Conservation (phyloP, 176 grass and related monocot genomes). For the Zoysia pacifica region DNA sequence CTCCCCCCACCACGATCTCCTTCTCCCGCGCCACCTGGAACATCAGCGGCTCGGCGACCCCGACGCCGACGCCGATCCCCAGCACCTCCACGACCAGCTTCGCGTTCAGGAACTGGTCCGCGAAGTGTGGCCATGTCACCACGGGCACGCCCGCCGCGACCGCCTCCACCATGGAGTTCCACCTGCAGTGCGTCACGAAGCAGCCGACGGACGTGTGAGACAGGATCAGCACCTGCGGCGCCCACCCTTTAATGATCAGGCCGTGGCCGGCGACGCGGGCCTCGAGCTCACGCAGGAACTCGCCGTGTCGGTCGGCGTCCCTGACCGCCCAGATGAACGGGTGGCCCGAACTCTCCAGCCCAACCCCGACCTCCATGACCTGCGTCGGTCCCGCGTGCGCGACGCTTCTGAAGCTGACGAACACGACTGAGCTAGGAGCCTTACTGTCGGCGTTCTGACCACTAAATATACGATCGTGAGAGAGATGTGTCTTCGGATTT, state of each 20-base stretch:
- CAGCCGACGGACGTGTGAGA: conserved; percentile 46
- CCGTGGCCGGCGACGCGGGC: conserved; percentile 31
- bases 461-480: no score
- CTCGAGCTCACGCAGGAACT: conserved; percentile 12
- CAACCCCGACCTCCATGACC: conserved; percentile 54
- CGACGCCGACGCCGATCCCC: conserved; percentile 46
- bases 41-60: neutral
- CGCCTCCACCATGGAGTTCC: conserved; percentile 72
- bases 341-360: conserved; percentile 40
- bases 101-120: conserved; percentile 59
- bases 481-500: no score
- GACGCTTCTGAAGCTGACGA: conserved; percentile 71
- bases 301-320: conserved; percentile 14
- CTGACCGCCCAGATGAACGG: conserved; percentile 58
- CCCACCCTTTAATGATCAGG: conserved; percentile 59
- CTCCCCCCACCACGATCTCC: conserved; percentile 25
- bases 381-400: conserved; percentile 33
- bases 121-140: conserved; percentile 51
- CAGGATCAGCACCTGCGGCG: conserved; percentile 64
- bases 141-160: conserved; percentile 45
- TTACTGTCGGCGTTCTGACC: no score
- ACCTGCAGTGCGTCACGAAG: conserved; percentile 80
- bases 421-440: conserved; percentile 52
- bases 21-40: neutral
- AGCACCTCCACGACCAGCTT: conserved; percentile 56